Percentiles rank a stretch among this genome's conserved stretches.
Conservation (phyloP, 2,329 filamentous ascomycete genomes). For the Xylaria sp. region DNA sequence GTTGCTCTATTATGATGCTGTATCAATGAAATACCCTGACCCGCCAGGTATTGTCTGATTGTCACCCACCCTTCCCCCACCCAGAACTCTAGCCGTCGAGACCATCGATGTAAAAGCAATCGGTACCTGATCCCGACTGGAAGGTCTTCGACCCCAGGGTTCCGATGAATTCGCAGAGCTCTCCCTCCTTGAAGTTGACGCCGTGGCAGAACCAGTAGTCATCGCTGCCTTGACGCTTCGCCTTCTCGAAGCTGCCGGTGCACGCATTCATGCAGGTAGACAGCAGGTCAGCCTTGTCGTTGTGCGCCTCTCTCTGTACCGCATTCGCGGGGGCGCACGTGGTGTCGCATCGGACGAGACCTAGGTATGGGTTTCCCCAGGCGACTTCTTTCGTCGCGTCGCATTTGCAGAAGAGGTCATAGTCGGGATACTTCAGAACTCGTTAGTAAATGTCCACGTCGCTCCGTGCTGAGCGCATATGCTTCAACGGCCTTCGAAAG, state of each 20-base stretch:
- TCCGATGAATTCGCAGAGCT: conserved; percentile 46
- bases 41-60: background rate
- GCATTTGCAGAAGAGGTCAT: conserved; percentile 44
- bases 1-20: background rate
- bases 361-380: conserved; percentile 44
- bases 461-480: background rate
- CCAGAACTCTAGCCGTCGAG: conserved; percentile 9
- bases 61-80: background rate
- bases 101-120: conserved; percentile 37
- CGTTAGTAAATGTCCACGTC: conserved; percentile 12
- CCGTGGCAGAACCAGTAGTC: conserved; percentile 47
- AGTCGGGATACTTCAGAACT: conserved; percentile 42
- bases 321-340: conserved; percentile 39
- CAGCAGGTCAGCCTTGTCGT: conserved; percentile 38
- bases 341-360: conserved; percentile 43
- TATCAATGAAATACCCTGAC: background rate
- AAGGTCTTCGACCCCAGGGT: conserved; percentile 39
- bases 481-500: background rate
- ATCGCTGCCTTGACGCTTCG: conserved; percentile 29
- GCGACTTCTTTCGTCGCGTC: conserved; percentile 32
- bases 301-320: conserved; percentile 37
- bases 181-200: conserved; percentile 43
- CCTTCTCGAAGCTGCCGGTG: conserved; percentile 43
- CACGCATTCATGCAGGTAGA: conserved; percentile 42
- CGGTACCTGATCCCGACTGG: conserved; percentile 32